Percentiles rank a stretch among this genome's conserved stretches.
phyloP scores from a whole-genome alignment of 2,329 filamentous ascomycete species.

The Penicillium thymicola region DNA sequence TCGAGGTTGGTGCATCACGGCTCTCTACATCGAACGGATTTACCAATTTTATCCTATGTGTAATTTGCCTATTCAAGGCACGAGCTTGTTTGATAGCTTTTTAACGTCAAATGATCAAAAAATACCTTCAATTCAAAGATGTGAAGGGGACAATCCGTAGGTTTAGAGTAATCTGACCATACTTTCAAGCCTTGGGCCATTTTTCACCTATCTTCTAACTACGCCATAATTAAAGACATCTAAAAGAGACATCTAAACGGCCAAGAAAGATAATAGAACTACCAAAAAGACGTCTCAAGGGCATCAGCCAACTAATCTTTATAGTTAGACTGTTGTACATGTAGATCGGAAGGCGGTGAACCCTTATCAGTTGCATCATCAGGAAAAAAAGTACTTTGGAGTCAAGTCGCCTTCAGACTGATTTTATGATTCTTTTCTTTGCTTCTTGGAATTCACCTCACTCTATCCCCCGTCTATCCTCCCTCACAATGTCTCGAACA shows the following conservation, averaged over 20 bases:
- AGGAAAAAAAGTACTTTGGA: neutral
- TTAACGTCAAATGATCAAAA: conserved; percentile 3
- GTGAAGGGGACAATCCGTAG: neutral
- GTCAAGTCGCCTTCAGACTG: neutral
- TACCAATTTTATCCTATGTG: neutral
- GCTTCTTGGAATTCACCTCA: neutral
- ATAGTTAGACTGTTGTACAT: no score
- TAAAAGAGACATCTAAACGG: neutral
- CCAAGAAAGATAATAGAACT: neutral
- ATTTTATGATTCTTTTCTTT: neutral
- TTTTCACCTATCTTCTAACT: neutral
- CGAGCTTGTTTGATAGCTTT: conserved; percentile 4
- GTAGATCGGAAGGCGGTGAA: conserved; percentile 1
- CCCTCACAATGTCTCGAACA: conserved; percentile 39
- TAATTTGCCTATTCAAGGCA: neutral
- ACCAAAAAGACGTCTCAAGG: neutral
- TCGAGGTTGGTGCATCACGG: conserved; percentile 2
- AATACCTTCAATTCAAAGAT: neutral
- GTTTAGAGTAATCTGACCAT: no score
- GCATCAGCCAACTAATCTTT: no score
- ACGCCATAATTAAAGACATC: neutral
- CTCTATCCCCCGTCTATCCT: neutral
- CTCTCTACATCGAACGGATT: conserved; percentile 2
- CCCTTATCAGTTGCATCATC: conserved; percentile 19
- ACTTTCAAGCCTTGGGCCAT: neutral